Percentiles rank a stretch among this genome's conserved stretches.
phyloP scores from a whole-genome alignment of 1,284 basidiomycete genomes.

The Tylopilus sp. region DNA sequence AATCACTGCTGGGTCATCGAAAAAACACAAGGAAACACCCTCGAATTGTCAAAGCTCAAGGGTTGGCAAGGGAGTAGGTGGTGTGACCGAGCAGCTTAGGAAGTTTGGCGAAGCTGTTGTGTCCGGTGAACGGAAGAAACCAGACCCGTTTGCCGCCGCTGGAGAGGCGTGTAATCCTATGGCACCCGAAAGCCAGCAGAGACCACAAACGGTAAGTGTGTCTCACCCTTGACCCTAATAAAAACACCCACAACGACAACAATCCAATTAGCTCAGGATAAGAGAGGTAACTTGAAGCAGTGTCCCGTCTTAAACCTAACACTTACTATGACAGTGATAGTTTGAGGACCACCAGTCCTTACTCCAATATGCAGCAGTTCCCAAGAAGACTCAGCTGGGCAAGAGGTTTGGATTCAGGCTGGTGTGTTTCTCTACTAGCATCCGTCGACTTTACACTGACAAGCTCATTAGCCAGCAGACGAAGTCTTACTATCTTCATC shows the following conservation, averaged over 20 bases:
- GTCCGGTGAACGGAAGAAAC: background rate
- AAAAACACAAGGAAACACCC: no score
- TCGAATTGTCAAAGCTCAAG: background rate
- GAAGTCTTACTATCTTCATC: background rate
- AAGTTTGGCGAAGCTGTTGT: background rate
- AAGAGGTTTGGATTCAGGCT: background rate
- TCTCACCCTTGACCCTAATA: background rate
- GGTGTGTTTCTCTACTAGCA: background rate
- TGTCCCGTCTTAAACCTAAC: no score
- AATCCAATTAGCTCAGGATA: background rate
- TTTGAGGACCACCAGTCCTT: no score
- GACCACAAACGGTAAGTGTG: background rate
- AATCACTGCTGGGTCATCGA: no score
- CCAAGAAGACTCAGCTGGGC: background rate
- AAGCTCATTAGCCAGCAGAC: background rate
- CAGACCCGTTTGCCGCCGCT: background rate
- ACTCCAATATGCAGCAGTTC: background rate
- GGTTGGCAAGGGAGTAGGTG: constrained; percentile 2
- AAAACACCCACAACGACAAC: no score
- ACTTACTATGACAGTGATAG: background rate
- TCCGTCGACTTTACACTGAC: no score
- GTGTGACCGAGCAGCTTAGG: background rate
- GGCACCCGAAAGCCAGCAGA: constrained; percentile 1
- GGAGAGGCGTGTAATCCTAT: constrained; percentile 1
- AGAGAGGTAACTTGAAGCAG: no score